phyloP scores from a whole-genome alignment of 2,329 filamentous ascomycete genomes.

The Aspergillus awamori region DNA sequence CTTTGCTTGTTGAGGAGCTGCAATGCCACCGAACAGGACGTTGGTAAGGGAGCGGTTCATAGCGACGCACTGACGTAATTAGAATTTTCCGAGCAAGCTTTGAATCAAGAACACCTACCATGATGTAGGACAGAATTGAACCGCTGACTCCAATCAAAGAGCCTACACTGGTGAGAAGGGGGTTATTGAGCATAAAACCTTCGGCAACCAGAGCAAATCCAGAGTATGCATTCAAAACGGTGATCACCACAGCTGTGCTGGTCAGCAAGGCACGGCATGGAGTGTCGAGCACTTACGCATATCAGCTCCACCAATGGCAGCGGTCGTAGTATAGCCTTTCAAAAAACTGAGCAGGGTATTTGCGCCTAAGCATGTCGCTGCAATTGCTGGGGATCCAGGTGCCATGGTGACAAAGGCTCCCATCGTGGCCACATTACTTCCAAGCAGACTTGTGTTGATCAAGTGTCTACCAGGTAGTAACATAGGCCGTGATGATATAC shows the following conservation, averaged over 20 bases:
- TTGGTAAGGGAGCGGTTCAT: conserved; percentile 93
- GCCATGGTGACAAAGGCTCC: conserved; percentile 80
- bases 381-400: conserved; percentile 75
- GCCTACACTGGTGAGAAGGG: conserved; percentile 80
- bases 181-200: conserved; percentile 88
- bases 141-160: conserved; percentile 86
- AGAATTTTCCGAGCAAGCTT: background rate
- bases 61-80: conserved; percentile 64
- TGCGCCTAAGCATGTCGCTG: conserved; percentile 74
- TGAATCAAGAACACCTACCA: conserved; percentile 39
- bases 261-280: conserved; percentile 26
- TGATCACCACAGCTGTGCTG: conserved; percentile 73
- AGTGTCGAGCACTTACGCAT: conserved; percentile 62
- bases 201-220: conserved; percentile 89
- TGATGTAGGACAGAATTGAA: conserved; percentile 84
- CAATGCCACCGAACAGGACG: conserved; percentile 82
- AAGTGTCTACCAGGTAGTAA: conserved; percentile 73
- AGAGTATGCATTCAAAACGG: conserved; percentile 86
- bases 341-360: conserved; percentile 78
- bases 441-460: conserved; percentile 74
- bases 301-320: conserved; percentile 88
- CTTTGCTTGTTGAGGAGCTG: conserved; percentile 63
- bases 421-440: conserved; percentile 79
- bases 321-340: conserved; percentile 85
- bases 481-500: conserved; percentile 76